phyloP scores from a whole-genome alignment of 2,329 filamentous ascomycete genomes.

The Phialophora chinensis region DNA sequence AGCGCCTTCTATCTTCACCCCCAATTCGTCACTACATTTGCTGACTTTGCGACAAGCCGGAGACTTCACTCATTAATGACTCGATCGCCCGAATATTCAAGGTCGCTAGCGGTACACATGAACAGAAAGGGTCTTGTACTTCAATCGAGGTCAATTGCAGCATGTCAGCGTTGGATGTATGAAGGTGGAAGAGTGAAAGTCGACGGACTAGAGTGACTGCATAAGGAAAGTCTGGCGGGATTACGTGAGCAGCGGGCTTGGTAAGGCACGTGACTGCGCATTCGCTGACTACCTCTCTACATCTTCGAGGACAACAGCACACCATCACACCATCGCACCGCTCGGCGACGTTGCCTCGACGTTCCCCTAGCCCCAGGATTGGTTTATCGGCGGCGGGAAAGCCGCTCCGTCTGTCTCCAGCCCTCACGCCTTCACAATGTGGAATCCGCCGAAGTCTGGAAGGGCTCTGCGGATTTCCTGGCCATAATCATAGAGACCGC shows the following conservation, averaged over 20 bases:
- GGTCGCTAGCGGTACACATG: not conserved
- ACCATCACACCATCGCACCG: not conserved
- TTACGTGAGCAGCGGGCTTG: no score
- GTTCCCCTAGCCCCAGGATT: not conserved
- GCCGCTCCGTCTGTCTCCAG: not conserved
- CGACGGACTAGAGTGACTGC: not conserved
- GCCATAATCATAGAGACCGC: conserved; percentile 39
- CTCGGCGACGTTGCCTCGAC: not conserved
- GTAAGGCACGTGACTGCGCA: not conserved
- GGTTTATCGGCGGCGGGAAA: not conserved
- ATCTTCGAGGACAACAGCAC: not conserved
- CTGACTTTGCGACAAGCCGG: no score
- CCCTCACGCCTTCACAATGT: conserved; percentile 30
- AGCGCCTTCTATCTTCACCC: no score
- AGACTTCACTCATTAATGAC: no score
- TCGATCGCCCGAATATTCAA: not conserved
- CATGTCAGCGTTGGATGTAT: not conserved
- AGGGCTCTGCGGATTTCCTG: conserved; percentile 37
- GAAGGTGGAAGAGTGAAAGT: not conserved
- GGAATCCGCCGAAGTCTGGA: conserved; percentile 37
- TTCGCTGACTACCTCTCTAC: not conserved
- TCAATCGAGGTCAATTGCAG: not conserved
- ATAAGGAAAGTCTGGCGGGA: not conserved
- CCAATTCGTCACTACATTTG: no score
- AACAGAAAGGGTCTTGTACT: not conserved